Conservation (phyloP, 1,284 basidiomycete genomes). For the Hypsizygus ulmarius region DNA sequence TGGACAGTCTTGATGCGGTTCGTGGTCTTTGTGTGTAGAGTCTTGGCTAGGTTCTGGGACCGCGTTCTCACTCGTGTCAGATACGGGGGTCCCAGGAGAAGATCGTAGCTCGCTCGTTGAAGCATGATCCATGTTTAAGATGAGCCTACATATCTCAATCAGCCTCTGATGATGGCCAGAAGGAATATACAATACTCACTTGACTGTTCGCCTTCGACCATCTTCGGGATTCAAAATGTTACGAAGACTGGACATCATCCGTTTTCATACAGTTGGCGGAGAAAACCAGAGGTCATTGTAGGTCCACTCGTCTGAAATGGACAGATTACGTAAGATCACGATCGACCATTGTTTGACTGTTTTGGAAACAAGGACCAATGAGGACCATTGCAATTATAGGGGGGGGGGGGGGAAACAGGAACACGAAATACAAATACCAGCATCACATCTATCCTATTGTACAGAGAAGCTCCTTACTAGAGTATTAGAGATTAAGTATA, state of each 20-base stretch:
- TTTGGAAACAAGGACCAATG: constrained; percentile 5
- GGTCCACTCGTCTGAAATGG: constrained; percentile 12
- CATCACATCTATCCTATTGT: neutral
- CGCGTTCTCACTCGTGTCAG: constrained; percentile 28
- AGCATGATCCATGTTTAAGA: constrained; percentile 14
- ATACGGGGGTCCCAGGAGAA: constrained; percentile 26
- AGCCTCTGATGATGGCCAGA: neutral
- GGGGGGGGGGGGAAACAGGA: too few relatives aligned
- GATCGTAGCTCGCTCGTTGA: constrained; percentile 27
- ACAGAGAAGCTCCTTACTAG: constrained; percentile 9
- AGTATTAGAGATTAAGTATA: constrained; percentile 1
- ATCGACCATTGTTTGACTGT: constrained; percentile 15
- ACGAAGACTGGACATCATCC: constrained; percentile 49
- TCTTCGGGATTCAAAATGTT: constrained; percentile 54
- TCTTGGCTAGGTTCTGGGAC: constrained; percentile 21
- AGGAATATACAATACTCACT: constrained; percentile 29
- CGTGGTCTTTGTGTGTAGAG: constrained; percentile 41
- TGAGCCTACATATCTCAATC: neutral
- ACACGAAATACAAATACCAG: neutral
- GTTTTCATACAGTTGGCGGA: constrained; percentile 8
- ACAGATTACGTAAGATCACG: constrained; percentile 21
- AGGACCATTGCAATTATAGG: neutral
- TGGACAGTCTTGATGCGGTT: constrained; percentile 68
- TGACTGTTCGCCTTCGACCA: constrained; percentile 31
- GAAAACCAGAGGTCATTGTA: constrained; percentile 10